These are phyloP conservation scores for Onygenales sp. DNA, from an alignment of 2,329 filamentous ascomycete species.

Conservation along the genomic window DNA sequence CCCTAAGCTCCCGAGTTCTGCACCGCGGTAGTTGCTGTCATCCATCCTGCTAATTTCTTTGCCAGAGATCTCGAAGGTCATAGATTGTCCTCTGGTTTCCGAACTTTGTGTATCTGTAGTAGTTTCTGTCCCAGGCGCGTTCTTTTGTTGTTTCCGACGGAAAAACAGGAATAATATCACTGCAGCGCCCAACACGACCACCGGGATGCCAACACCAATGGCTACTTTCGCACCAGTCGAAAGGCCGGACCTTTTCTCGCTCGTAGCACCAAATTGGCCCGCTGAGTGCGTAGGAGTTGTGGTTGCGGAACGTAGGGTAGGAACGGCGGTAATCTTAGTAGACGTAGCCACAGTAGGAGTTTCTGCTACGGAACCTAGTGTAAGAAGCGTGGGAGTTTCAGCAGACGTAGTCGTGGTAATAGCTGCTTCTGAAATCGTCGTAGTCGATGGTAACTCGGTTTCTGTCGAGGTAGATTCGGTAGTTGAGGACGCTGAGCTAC, in stretches of 20 bases:
- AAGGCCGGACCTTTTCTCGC: no score
- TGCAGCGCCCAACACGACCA: background rate
- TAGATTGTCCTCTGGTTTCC: background rate
- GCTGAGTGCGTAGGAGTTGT: no score
- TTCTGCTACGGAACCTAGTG: no score
- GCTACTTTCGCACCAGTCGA: background rate
- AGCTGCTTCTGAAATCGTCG: background rate
- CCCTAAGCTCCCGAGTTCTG: background rate
- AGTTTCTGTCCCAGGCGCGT: background rate
- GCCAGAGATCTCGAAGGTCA: background rate
- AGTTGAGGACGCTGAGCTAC: background rate
- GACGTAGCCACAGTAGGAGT: background rate
- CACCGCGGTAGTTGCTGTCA: background rate
- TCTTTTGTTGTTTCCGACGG: background rate
- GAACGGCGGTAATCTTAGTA: background rate
- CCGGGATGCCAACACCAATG: background rate
- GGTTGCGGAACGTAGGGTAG: no score
- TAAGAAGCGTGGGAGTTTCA: background rate
- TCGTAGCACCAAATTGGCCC: no score
- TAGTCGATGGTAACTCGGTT: background rate
- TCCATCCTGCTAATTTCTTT: background rate
- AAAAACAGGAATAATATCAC: background rate
- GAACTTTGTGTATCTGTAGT: background rate
- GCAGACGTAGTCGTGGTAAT: background rate
- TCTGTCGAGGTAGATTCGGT: background rate